Conservation (phyloP, 106 monocot genomes). For the Platanthera zijinensis region DNA sequence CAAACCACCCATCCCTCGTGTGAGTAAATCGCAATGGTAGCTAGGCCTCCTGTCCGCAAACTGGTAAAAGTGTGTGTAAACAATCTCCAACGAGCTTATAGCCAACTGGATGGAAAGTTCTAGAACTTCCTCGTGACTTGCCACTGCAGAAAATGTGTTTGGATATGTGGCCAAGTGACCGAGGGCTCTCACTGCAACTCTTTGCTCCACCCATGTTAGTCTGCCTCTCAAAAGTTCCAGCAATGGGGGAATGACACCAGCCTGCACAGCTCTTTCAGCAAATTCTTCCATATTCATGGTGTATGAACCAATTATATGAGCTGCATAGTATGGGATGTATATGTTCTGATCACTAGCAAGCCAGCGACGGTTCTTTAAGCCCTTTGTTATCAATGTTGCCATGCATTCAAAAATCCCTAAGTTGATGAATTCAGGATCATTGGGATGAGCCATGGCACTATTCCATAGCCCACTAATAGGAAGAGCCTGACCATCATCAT, state of each 20-base stretch:
- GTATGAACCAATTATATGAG: constrained; percentile 98
- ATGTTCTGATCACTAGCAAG: constrained; percentile 89
- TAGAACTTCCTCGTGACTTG: constrained; percentile 81
- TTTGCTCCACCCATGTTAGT: constrained; percentile 97
- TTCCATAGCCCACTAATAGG: constrained; percentile 96
- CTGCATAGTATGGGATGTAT: constrained; percentile 94
- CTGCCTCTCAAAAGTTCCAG: constrained; percentile 93
- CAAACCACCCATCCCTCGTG: constrained; percentile 92
- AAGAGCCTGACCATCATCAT: constrained; percentile 88
- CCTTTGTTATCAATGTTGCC: constrained; percentile 87
- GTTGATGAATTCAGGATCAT: constrained; percentile 88
- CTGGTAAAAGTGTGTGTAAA: constrained; percentile 90
- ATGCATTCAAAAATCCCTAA: constrained; percentile 97
- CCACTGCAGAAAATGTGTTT: constrained; percentile 80
- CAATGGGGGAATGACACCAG: constrained; percentile 82
- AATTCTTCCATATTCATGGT: constrained; percentile 99
- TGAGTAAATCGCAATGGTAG: constrained; percentile 96
- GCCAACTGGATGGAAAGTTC: constrained; percentile 93
- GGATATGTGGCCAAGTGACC: constrained; percentile 92
- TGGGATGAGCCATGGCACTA: constrained; percentile 94
- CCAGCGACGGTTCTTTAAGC: constrained; percentile 82
- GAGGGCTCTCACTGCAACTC: constrained; percentile 91
- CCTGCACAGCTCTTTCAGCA: constrained; percentile 80
- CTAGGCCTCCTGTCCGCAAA: constrained; percentile 66
- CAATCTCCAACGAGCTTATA: constrained; percentile 86